Evolutionary conservation across 257 asterid genomes (phyloP).

Genomic region (Knoxia roxburghii): DNA sequence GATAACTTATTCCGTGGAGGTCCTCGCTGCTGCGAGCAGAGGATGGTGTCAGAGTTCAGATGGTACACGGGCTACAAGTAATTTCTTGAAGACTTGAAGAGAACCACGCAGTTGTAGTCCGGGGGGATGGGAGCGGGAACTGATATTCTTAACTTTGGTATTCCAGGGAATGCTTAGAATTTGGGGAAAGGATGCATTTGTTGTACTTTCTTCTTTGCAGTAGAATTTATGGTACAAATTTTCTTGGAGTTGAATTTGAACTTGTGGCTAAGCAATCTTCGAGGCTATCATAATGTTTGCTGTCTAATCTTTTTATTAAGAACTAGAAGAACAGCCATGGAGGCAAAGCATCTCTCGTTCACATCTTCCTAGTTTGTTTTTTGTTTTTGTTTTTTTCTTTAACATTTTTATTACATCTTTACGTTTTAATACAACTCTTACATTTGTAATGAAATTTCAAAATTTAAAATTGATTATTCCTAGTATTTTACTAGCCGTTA

Average conservation of each 20-base stretch:
- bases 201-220: background rate
- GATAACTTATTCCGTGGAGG: background rate
- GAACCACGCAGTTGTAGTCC: too few relatives aligned
- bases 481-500: too few relatives aligned
- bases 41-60: background rate
- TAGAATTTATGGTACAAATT: background rate
- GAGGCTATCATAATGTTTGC: background rate
- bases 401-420: too few relatives aligned
- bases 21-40: background rate
- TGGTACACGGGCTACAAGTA: background rate
- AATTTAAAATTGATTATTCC: too few relatives aligned
- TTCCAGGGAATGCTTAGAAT: background rate
- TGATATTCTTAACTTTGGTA: background rate
- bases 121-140: background rate
- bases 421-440: too few relatives aligned
- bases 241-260: background rate
- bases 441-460: too few relatives aligned
- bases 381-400: too few relatives aligned
- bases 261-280: background rate
- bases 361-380: too few relatives aligned
- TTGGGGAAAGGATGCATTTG: background rate
- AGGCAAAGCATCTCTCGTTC: too few relatives aligned
- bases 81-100: conserved; percentile 1
- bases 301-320: too few relatives aligned
- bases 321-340: too few relatives aligned